Conservation (phyloP, 148 eudicot species). For the Rhododendron vialii region DNA sequence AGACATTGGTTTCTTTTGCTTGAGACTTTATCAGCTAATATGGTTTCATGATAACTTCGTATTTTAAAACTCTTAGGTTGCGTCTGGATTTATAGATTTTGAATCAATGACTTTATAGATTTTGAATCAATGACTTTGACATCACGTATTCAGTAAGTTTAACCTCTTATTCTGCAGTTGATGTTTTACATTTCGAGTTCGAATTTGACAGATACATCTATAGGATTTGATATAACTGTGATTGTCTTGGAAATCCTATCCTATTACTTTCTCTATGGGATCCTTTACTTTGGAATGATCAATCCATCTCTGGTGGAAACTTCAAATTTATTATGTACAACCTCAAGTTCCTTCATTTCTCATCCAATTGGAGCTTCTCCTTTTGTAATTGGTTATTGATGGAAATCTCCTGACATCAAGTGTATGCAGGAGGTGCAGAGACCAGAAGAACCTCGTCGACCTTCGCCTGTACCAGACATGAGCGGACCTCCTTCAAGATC, state of each 20-base stretch:
- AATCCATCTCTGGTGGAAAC: neutral
- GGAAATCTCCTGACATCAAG: neutral
- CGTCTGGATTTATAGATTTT: neutral
- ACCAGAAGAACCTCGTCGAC: constrained; percentile 41
- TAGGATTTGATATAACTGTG: neutral
- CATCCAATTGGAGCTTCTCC: neutral
- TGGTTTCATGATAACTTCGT: neutral
- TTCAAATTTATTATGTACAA: neutral
- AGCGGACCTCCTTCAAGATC: constrained; percentile 45
- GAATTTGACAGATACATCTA: neutral
- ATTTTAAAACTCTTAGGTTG: neutral
- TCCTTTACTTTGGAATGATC: neutral
- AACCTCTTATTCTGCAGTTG: neutral
- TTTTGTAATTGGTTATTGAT: neutral
- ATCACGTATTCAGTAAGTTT: neutral
- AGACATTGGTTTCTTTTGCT: neutral
- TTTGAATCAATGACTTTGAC: neutral
- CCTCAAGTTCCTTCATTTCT: neutral
- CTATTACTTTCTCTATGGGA: neutral
- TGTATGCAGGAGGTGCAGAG: constrained; percentile 28
- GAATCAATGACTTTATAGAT: neutral
- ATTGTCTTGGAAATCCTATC: neutral
- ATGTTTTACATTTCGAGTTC: neutral
- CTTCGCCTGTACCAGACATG: constrained; percentile 30
- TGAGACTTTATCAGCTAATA: neutral